Evolutionary conservation across 2,329 filamentous ascomycete genomes (phyloP), one percentile per base, ranked within the genome.

Genomic region (Hypoxylon sp.): DNA sequence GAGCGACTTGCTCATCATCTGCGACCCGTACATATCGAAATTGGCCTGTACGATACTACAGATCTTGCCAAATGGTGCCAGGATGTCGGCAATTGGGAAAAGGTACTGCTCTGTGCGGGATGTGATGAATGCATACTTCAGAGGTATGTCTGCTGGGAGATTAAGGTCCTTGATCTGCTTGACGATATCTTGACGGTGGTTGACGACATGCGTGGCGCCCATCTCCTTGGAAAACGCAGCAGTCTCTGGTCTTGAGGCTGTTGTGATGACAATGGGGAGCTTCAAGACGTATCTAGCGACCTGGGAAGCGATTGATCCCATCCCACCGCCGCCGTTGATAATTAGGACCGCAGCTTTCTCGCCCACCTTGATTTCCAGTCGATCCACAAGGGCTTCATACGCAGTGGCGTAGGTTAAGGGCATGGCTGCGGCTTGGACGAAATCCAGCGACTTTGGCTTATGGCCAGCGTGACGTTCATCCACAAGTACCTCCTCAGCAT

Each of bases 251-350:
- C 82, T 66, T 13, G 79, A 82, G 2, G 82, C 79, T 0, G 82
- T 84, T 1, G 82, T 82, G 35, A 84, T 74, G 4, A 83, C 81
- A n/a, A 80, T 78, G 0, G 80, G 81, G 3, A 84, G 65, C 15
- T 78, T 74, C 7, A 83, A 69, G 6, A 82, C 62, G 5, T 75
- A 67, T 0, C 81, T 75, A 1, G 82, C 83, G 58, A 85, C 80
- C 71, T 85, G 83, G 5, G 77, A 80, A 2, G 82, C 82, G 6
- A 82, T 78, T 11, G 78, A 79, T 6, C 83, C 83, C 29, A 84
- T 80, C 42, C 80, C 83, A 31, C 83, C 83, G 1, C 79, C 78
- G 1, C 82, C 83, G 63, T 85, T 85, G 70, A 84, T 79, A 65
- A 84, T 84, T 21, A 85, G 65, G 11, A 83, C 73, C 17, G 74